Conservation (phyloP, 331 rosid genomes). For the Quercus phellos region DNA sequence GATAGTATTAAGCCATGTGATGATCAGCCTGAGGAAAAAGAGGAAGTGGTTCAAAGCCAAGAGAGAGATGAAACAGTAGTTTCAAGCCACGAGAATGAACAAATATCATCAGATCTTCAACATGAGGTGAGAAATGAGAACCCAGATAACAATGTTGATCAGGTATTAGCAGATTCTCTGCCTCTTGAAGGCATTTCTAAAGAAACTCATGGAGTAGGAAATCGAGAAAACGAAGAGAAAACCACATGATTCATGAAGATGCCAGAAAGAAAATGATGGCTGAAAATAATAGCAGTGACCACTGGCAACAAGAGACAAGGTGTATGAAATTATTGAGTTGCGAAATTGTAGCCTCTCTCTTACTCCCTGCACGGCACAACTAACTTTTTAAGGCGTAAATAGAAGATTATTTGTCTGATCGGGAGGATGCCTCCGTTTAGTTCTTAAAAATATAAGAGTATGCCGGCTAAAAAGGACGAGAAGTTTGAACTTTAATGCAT, state of each 20-base stretch:
- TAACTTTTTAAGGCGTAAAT: too few relatives aligned
- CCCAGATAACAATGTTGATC: slow-evolving; percentile 14
- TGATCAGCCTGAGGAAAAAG: slow-evolving; percentile 19
- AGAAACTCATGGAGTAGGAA: slow-evolving; percentile 12
- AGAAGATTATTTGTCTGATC: too few relatives aligned
- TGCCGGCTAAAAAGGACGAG: too few relatives aligned
- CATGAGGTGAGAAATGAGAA: slow-evolving; percentile 13
- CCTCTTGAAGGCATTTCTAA: slow-evolving; percentile 7
- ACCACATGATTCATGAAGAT: slow-evolving; percentile 17
- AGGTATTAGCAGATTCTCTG: slow-evolving; percentile 22
- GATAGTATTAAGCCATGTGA: slow-evolving; percentile 3
- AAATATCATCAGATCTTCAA: slow-evolving; percentile 24
- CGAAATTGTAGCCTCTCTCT: too few relatives aligned
- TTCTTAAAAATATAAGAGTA: too few relatives aligned
- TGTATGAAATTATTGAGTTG: too few relatives aligned
- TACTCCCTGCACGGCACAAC: too few relatives aligned
- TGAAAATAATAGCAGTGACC: slow-evolving; percentile 21
- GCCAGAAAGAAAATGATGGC: slow-evolving; percentile 8
- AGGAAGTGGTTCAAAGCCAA: slow-evolving; percentile 19
- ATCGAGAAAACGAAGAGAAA: background rate
- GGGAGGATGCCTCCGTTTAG: too few relatives aligned
- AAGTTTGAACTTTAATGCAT: too few relatives aligned
- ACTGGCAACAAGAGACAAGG: background rate
- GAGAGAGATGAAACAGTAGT: slow-evolving; percentile 12
- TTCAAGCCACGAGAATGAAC: slow-evolving; percentile 29